Conservation (phyloP, 768 basidiomycete genomes). For the Paxillus ammoniavirescens region DNA sequence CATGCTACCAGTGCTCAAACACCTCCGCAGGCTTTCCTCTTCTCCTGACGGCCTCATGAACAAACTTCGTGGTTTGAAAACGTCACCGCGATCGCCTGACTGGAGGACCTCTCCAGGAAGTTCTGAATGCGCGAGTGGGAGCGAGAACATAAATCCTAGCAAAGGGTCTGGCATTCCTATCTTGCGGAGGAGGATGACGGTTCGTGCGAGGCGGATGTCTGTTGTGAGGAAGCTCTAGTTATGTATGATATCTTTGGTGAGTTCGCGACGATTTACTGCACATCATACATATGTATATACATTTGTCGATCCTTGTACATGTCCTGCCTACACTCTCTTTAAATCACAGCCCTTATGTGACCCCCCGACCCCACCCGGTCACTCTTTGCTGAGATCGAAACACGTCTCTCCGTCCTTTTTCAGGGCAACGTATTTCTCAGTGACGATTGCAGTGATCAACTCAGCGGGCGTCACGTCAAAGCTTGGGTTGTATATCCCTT, state of each 20-base stretch:
- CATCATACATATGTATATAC: background rate
- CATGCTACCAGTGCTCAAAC: slow-evolving; percentile 31
- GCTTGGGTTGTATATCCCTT: slow-evolving; percentile 80
- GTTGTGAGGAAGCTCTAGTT: slow-evolving; percentile 14
- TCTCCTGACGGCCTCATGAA: slow-evolving; percentile 22
- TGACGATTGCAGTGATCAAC: slow-evolving; percentile 91
- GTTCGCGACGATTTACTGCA: background rate
- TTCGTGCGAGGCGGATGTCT: slow-evolving; percentile 20
- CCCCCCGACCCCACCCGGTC: slow-evolving; percentile 1
- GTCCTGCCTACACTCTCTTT: background rate
- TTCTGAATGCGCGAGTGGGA: slow-evolving; percentile 15
- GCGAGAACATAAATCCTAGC: slow-evolving; percentile 20
- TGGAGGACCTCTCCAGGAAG: slow-evolving; percentile 19
- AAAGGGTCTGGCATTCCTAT: slow-evolving; percentile 29
- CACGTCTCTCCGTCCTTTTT: slow-evolving; percentile 52
- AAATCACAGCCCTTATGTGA: background rate
- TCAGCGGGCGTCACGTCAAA: slow-evolving; percentile 97
- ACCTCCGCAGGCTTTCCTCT: slow-evolving; percentile 23
- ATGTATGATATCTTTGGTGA: slow-evolving; percentile 31
- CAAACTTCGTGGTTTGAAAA: slow-evolving; percentile 23
- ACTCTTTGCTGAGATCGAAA: slow-evolving; percentile 60
- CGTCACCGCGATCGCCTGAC: slow-evolving; percentile 11
- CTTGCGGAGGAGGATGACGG: slow-evolving; percentile 27
- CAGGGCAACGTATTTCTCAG: slow-evolving; percentile 90
- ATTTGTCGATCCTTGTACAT: background rate